phyloP scores from a whole-genome alignment of 768 basidiomycete species.

The Nevesoporus exiguus region DNA sequence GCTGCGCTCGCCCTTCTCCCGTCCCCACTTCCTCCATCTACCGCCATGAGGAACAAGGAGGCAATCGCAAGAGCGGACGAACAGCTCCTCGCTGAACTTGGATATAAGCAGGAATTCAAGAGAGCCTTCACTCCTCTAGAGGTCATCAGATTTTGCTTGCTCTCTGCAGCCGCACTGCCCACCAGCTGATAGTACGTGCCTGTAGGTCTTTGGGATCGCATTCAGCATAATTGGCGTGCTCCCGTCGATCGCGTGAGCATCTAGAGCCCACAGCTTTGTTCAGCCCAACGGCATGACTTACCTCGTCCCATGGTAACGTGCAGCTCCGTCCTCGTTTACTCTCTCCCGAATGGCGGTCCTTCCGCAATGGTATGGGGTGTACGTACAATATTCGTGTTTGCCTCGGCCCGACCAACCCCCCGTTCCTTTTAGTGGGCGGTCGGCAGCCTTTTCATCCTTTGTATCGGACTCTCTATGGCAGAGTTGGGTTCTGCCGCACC shows the following conservation, averaged over 20 bases:
- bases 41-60: conserved; percentile 14
- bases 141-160: conserved; percentile 2
- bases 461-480: conserved; percentile 40
- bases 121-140: conserved; percentile 36
- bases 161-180: too few relatives aligned
- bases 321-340: conserved; percentile 44
- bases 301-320: neutral
- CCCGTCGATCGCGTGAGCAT: conserved; percentile 55
- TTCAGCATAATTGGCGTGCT: conserved; percentile 71
- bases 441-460: conserved; percentile 37
- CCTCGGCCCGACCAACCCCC: neutral
- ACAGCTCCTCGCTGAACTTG: conserved; percentile 33
- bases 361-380: conserved; percentile 47
- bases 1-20: neutral
- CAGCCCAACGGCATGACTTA: neutral
- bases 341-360: conserved; percentile 51
- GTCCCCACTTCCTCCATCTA: neutral
- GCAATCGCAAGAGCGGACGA: conserved; percentile 24
- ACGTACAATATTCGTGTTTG: conserved; percentile 7
- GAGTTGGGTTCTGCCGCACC: conserved; percentile 41
- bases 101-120: conserved; percentile 39
- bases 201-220: conserved; percentile 65
- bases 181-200: neutral
- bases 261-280: conserved; percentile 13
- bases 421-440: conserved; percentile 34